These are phyloP conservation scores for Dioszegia crocea DNA, from an alignment of 768 basidiomycete genomes.

Conservation along the genomic window DNA sequence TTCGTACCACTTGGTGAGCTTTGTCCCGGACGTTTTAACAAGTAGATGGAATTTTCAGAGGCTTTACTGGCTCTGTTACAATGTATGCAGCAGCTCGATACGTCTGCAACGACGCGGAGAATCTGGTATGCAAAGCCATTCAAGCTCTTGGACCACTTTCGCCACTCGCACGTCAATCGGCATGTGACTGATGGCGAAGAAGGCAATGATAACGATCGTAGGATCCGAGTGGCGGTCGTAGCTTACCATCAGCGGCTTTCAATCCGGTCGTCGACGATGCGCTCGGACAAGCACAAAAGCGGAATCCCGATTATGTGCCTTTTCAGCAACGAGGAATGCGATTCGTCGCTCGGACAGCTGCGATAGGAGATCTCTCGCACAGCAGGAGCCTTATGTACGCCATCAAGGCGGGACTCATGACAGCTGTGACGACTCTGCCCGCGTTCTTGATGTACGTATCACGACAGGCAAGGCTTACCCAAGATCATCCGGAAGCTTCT, in stretches of 20 bases:
- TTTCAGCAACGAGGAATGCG: conserved; percentile 31
- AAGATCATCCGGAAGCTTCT: conserved; percentile 34
- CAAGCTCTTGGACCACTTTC: conserved; percentile 19
- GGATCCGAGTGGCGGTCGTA: not conserved
- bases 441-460: conserved; percentile 30
- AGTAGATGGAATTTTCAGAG: conserved; percentile 41
- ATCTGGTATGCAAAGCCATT: conserved; percentile 36
- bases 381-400: conserved; percentile 44
- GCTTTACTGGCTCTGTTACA: conserved; percentile 28
- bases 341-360: conserved; percentile 22
- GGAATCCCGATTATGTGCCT: conserved; percentile 44
- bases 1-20: conserved; percentile 38
- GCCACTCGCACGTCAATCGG: conserved; percentile 18
- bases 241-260: conserved; percentile 21
- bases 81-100: conserved; percentile 33
- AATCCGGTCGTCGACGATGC: conserved; percentile 18
- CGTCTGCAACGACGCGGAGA: conserved; percentile 8
- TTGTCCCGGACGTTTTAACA: not conserved
- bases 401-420: conserved; percentile 41
- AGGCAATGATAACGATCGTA: conserved; percentile 31
- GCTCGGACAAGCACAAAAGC: conserved; percentile 31
- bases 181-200: conserved; percentile 28
- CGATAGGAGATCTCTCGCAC: conserved; percentile 21
- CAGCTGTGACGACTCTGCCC: conserved; percentile 35
- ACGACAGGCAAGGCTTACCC: conserved; percentile 5